Conservation (phyloP, 2,329 filamentous ascomycete genomes). For the Paraphaeosphaeria minitans region DNA sequence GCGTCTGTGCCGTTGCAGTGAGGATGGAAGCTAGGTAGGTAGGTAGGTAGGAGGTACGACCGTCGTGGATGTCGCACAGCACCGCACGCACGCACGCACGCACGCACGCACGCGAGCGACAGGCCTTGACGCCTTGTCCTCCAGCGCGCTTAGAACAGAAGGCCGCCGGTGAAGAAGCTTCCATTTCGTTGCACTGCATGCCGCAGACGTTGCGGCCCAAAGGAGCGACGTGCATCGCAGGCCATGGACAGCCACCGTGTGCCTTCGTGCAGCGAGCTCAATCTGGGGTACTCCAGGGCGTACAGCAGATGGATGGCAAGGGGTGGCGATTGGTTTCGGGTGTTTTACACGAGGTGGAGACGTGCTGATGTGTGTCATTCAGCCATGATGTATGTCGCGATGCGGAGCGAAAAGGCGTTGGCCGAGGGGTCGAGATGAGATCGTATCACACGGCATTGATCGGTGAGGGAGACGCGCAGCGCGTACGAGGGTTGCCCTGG, state of each 20-base stretch:
- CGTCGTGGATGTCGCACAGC: constrained; percentile 6
- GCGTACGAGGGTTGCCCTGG: constrained; percentile 1
- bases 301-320: constrained; percentile 4
- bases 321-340: constrained; percentile 10
- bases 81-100: constrained; percentile 8
- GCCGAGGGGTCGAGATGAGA: constrained; percentile 13
- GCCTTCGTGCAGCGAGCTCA: constrained; percentile 5
- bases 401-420: constrained; percentile 12
- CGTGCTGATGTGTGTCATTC: constrained; percentile 6
- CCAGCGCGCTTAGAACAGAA: background rate
- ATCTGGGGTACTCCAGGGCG: background rate
- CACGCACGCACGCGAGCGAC: constrained; percentile 5
- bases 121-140: background rate
- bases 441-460: constrained; percentile 17
- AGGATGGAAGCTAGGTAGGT: constrained; percentile 4
- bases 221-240: constrained; percentile 10
- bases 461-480: constrained; percentile 7
- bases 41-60: too few relatives aligned
- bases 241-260: background rate
- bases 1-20: background rate
- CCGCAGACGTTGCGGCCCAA: background rate
- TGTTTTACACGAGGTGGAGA: constrained; percentile 10
- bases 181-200: constrained; percentile 5
- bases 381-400: background rate
- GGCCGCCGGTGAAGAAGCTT: constrained; percentile 14